Percentiles rank a stretch among this genome's conserved stretches.
Conservation (phyloP, 73 alveolate species). For the Chromera velia region DNA sequence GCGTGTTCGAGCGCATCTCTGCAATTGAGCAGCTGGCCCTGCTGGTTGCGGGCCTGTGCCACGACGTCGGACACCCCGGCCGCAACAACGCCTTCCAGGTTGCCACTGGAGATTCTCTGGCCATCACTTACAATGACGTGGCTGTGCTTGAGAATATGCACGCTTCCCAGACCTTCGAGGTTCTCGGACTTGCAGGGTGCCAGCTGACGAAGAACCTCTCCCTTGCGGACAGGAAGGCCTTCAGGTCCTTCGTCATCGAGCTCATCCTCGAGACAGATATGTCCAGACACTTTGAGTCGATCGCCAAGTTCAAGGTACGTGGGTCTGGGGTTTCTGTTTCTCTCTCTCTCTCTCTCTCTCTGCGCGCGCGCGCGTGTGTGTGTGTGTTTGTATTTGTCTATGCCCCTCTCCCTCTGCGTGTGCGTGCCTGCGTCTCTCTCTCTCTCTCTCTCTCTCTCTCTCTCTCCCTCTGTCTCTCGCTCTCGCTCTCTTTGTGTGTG, state of each 20-base stretch:
- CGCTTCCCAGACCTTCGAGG: not conserved
- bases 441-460: too few species aligned
- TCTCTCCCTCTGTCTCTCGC: too few species aligned
- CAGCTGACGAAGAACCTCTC: not conserved
- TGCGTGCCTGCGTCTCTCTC: not conserved
- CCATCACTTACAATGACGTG: not conserved
- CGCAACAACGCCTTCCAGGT: not conserved
- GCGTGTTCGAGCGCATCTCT: not conserved
- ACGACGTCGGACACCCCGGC: not conserved
- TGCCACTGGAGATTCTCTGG: not conserved
- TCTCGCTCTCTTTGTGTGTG: not conserved
- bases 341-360: too few species aligned
- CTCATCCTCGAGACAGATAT: slow-evolving; percentile 2
- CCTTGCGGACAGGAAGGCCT: not conserved
- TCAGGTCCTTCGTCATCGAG: not conserved
- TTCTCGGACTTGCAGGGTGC: not conserved
- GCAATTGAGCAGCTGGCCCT: not conserved
- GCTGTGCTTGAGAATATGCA: slow-evolving; percentile 1
- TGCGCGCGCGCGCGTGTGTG: not conserved
- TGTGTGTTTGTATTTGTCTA: not conserved
- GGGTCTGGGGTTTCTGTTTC: too few species aligned
- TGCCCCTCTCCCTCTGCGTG: not conserved
- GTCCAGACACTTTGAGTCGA: not conserved
- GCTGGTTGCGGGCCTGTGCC: not conserved
- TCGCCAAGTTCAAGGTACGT: not conserved